Conservation (phyloP, 2,329 filamentous ascomycete species). For the Alternaria rosae region DNA sequence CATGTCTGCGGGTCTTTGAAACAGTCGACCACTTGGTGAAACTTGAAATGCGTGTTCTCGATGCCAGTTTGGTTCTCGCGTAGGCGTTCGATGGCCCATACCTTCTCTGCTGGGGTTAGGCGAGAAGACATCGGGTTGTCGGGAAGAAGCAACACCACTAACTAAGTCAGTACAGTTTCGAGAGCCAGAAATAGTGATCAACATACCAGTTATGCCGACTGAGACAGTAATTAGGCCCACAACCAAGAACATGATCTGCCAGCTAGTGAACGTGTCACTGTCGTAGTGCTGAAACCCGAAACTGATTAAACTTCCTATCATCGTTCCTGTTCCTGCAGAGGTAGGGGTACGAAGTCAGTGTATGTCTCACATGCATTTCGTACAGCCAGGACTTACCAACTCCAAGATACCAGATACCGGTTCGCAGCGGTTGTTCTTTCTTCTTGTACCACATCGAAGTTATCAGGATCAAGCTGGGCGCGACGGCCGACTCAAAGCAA, state of each 20-base stretch:
- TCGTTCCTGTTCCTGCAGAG: slow-evolving; percentile 55
- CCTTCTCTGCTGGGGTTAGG: slow-evolving; percentile 26
- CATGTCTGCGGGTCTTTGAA: slow-evolving; percentile 55
- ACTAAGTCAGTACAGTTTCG: neutral
- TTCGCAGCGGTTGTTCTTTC: slow-evolving; percentile 67
- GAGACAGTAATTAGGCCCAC: slow-evolving; percentile 51
- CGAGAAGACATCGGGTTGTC: slow-evolving; percentile 50
- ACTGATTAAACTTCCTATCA: slow-evolving; percentile 64
- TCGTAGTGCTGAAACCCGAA: slow-evolving; percentile 65
- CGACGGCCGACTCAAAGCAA: slow-evolving; percentile 57
- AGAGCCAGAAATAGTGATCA: too few species aligned
- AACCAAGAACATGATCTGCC: slow-evolving; percentile 73
- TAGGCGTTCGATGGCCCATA: slow-evolving; percentile 50
- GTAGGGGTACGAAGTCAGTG: slow-evolving; percentile 45
- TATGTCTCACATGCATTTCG: neutral
- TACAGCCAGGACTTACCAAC: neutral
- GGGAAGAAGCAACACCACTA: slow-evolving; percentile 63
- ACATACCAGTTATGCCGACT: slow-evolving; percentile 35
- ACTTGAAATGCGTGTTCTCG: slow-evolving; percentile 58
- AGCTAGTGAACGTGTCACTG: slow-evolving; percentile 63
- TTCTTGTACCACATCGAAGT: slow-evolving; percentile 72
- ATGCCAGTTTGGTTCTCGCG: slow-evolving; percentile 60
- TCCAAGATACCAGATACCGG: slow-evolving; percentile 51
- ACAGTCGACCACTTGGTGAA: slow-evolving; percentile 54
- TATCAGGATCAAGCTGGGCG: slow-evolving; percentile 68